These are phyloP conservation scores for Eimeria falciformis DNA, from an alignment of 169 alveolate genomes.

Conservation along the genomic window DNA sequence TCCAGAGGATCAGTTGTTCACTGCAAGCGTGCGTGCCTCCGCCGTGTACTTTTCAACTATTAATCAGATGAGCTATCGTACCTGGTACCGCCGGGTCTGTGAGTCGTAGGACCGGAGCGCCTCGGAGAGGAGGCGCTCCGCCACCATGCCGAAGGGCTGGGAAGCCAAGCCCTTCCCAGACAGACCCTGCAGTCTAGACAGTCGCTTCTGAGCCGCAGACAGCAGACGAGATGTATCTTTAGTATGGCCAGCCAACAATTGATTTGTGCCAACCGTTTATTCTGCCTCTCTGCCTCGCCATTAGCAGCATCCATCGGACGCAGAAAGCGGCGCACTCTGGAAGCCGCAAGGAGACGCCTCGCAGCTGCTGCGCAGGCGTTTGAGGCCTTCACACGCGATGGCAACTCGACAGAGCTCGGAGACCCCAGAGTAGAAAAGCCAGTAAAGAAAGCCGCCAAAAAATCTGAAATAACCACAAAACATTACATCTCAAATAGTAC, in stretches of 20 bases:
- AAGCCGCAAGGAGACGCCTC: background rate
- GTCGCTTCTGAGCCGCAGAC: conserved; percentile 10
- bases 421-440: background rate
- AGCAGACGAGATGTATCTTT: too few relatives aligned
- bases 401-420: conserved; percentile 36
- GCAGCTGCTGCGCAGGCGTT: conserved; percentile 38
- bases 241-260: too few relatives aligned
- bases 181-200: conserved; percentile 1
- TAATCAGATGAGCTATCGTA: too few relatives aligned
- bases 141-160: conserved; percentile 6
- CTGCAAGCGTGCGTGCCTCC: too few relatives aligned
- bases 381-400: conserved; percentile 8
- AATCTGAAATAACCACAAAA: background rate
- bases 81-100: conserved; percentile 68
- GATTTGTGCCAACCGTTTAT: background rate
- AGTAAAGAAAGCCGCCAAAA: conserved; percentile 27
- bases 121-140: conserved; percentile 1
- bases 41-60: too few relatives aligned
- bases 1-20: background rate
- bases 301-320: background rate
- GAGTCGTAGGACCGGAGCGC: conserved; percentile 45
- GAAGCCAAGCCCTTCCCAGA: background rate
- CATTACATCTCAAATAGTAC: background rate
- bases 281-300: background rate
- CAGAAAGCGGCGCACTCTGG: background rate